Evolutionary conservation across 345 rosid species (phyloP).

Genomic region (Theobroma cacao): DNA sequence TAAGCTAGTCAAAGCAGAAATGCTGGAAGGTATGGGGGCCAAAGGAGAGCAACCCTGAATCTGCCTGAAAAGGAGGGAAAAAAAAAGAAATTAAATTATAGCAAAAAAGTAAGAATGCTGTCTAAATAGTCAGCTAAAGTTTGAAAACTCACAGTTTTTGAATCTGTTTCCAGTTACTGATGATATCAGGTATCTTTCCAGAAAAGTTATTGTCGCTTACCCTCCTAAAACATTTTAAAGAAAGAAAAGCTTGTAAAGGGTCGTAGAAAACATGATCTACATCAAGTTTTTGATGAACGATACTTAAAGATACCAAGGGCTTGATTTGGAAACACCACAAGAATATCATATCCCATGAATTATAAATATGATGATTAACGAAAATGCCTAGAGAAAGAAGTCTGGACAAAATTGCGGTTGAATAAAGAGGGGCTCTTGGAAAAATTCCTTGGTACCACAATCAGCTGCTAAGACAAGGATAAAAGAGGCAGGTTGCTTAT

Average conservation of each 20-base stretch:
- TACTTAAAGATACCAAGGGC: neutral
- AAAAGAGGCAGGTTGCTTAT: neutral
- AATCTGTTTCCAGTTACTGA: constrained; percentile 58
- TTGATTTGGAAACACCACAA: neutral
- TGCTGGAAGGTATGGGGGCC: constrained; percentile 77
- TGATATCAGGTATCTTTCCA: constrained; percentile 66
- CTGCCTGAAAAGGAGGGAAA: constrained; percentile 53
- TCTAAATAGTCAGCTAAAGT: neutral
- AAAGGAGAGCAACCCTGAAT: constrained; percentile 69
- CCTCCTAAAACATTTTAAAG: constrained; percentile 47
- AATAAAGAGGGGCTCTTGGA: neutral
- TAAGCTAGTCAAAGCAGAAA: constrained; percentile 56
- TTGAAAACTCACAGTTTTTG: constrained; percentile 58
- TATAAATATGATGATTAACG: neutral
- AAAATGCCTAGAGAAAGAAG: neutral
- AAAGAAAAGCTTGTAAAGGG: constrained; percentile 3
- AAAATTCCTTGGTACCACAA: neutral
- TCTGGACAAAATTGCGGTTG: neutral
- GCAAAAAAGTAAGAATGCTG: neutral
- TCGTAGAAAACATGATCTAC: neutral
- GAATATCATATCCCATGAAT: neutral
- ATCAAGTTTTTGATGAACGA: neutral
- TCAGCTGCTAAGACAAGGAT: neutral
- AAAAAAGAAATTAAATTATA: neutral
- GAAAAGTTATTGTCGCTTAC: constrained; percentile 68